phyloP scores from a whole-genome alignment of 2,329 filamentous ascomycete genomes.

The Trichophyton benhamiae region DNA sequence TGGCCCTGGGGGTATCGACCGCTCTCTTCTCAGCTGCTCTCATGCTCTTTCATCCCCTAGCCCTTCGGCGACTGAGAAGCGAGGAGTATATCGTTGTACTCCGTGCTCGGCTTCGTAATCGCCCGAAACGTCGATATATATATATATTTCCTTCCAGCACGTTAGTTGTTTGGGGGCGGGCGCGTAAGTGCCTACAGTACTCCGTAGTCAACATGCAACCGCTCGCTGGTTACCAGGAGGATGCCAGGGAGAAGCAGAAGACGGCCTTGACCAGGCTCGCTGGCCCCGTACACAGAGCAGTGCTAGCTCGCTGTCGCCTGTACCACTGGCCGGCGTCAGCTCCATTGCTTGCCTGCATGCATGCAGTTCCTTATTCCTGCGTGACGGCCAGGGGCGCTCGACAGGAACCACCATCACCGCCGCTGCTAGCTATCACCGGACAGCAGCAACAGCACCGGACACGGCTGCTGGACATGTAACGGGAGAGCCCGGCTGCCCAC shows the following conservation, averaged over 20 bases:
- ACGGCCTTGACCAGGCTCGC: background rate
- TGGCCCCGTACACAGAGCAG: background rate
- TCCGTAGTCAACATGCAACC: background rate
- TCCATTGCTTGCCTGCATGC: background rate
- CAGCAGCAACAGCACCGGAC: background rate
- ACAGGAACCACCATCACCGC: background rate
- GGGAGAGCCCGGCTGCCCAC: background rate
- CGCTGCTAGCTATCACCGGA: too few relatives aligned
- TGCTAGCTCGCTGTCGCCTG: background rate
- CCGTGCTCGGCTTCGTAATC: background rate
- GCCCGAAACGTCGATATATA: background rate
- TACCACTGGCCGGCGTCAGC: background rate
- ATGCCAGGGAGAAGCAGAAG: background rate
- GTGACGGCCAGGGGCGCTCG: background rate
- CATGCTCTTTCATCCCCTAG: background rate
- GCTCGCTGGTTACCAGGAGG: background rate
- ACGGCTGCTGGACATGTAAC: background rate
- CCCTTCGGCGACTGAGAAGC: background rate
- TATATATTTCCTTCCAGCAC: too few relatives aligned
- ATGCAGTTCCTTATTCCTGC: background rate
- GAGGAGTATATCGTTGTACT: background rate
- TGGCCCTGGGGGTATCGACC: background rate
- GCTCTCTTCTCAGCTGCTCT: background rate
- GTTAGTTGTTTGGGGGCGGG: background rate
- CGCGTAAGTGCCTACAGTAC: background rate